These are phyloP conservation scores for Globisporangium carolinianum DNA, from an alignment of 352 stramenopile species.

Conservation along the genomic window DNA sequence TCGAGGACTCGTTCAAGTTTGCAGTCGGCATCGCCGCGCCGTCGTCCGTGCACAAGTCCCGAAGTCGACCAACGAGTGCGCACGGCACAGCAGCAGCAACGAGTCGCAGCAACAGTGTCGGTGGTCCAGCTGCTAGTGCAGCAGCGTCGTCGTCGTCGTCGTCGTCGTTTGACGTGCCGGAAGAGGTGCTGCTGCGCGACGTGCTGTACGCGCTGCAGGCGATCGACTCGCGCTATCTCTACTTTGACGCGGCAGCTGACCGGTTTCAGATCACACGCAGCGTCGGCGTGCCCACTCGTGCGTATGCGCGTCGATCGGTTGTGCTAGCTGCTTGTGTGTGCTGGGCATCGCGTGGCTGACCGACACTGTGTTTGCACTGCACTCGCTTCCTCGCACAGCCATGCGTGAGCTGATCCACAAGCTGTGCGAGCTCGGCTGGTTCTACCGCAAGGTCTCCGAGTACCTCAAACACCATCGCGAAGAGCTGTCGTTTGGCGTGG, in stretches of 20 bases:
- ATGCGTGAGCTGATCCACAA: constrained; percentile 82
- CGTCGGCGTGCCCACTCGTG: constrained; percentile 74
- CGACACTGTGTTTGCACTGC: background rate
- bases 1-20: constrained; percentile 81
- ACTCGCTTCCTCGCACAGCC: constrained; percentile 21
- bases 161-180: constrained; percentile 64
- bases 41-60: constrained; percentile 21
- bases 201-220: constrained; percentile 90
- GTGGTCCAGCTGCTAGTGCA: too few species aligned
- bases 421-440: constrained; percentile 85
- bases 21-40: constrained; percentile 45
- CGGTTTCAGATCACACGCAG: constrained; percentile 77
- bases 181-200: constrained; percentile 87
- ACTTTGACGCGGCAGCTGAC: constrained; percentile 69
- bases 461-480: constrained; percentile 76
- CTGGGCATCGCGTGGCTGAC: background rate
- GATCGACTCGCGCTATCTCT: constrained; percentile 89
- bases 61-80: constrained; percentile 1
- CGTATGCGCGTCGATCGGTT: constrained; percentile 10
- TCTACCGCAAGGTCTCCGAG: constrained; percentile 80
- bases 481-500: constrained; percentile 67
- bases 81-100: constrained; percentile 5
- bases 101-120: background rate
- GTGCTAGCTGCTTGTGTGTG: background rate
- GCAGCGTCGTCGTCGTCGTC: background rate